Base-by-base conservation (phyloP, 1,139 yeast species). In the Suhomyces chickasaworum region DNA sequence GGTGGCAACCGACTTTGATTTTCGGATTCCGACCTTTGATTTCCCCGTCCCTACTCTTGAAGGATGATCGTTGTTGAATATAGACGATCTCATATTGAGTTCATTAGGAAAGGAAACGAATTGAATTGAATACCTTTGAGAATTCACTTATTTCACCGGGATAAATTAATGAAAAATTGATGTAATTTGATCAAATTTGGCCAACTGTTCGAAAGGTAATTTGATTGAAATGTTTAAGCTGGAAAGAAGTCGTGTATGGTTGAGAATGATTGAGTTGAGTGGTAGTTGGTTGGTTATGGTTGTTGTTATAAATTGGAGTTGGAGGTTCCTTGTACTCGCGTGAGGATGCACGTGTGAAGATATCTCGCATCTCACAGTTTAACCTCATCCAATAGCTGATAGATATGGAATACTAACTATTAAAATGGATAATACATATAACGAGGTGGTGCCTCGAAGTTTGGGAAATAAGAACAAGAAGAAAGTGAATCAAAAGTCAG, bases 71-170 rank as follows among this genome's bases (percentile, higher is more conserved):
- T 59, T 61, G 43, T 65, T 65, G 50, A 71, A 71, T 29, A 70
- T 69, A 15, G 77, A 68, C 9, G 75, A 69, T 52, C 68, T 65
- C 76, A 70, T 71, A 17, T 10, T 42, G 16, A 31, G 23, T 29
- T 17, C 44, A 41, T 41, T 23, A 22, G 40, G 25, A 35, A 29
- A 25, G 32, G n/a, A n/a, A n/a, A n/a, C n/a, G n/a, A n/a, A n/a
- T n/a, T n/a, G n/a, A n/a, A n/a, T n/a, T n/a, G n/a, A n/a, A n/a
- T n/a, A n/a, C n/a, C n/a, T n/a, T n/a, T n/a, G n/a, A n/a, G n/a
- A n/a, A n/a, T n/a, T n/a, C n/a, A n/a, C n/a, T n/a, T n/a, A n/a
- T n/a, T n/a, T n/a, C n/a, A n/a, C n/a, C n/a, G n/a, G n/a, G n/a
- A n/a, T n/a, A n/a, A n/a, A n/a, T n/a, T n/a, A n/a, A n/a, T n/a